phyloP scores from a whole-genome alignment of 495 filamentous ascomycete species.

The Astrocystis sublimbata region DNA sequence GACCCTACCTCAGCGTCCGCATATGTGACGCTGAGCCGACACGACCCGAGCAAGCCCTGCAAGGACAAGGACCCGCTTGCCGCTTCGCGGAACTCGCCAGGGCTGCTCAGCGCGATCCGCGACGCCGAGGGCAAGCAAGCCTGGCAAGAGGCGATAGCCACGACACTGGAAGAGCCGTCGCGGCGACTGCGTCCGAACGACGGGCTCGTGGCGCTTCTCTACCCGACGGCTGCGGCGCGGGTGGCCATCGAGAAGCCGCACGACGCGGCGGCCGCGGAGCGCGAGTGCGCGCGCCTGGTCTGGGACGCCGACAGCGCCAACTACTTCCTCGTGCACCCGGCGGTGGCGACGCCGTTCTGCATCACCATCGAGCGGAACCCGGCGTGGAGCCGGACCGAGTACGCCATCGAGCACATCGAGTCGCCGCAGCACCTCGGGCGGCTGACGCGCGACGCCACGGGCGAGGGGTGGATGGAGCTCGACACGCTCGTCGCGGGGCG shows the following conservation, averaged over 20 bases:
- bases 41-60: constrained; percentile 54
- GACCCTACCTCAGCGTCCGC: constrained; percentile 58
- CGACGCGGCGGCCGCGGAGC: constrained; percentile 62
- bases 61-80: constrained; percentile 32
- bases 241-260: constrained; percentile 68
- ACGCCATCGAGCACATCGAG: constrained; percentile 62
- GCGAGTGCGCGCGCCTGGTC: constrained; percentile 70
- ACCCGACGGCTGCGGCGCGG: constrained; percentile 67
- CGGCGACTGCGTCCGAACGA: constrained; percentile 62
- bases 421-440: constrained; percentile 52
- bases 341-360: constrained; percentile 59
- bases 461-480: constrained; percentile 53
- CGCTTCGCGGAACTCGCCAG: constrained; percentile 18
- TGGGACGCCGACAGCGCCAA: constrained; percentile 63
- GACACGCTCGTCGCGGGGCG: constrained; percentile 52
- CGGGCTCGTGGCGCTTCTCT: constrained; percentile 72
- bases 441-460: constrained; percentile 54
- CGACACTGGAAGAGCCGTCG: constrained; percentile 59
- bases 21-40: constrained; percentile 51
- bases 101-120: constrained; percentile 45
- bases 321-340: constrained; percentile 74
- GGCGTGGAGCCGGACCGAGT: constrained; percentile 59
- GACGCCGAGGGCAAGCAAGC: constrained; percentile 39
- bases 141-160: constrained; percentile 58
- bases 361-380: constrained; percentile 52